Conservation (phyloP, 179 eudicot species). For the Actinidia arguta region DNA sequence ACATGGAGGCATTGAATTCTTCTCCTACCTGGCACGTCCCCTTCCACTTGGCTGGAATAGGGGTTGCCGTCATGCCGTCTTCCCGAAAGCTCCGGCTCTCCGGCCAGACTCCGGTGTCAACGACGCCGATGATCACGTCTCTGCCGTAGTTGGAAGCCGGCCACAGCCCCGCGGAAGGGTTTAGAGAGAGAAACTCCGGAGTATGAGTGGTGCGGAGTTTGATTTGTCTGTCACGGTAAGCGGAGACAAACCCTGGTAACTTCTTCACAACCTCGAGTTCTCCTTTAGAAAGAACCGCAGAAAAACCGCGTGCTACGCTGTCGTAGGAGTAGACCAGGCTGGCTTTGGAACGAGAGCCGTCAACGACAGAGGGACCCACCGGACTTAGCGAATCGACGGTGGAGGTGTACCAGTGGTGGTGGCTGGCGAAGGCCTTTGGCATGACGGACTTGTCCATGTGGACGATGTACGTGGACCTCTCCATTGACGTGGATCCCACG, state of each 20-base stretch:
- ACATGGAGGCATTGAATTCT: conserved; percentile 33
- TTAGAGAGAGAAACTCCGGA: conserved; percentile 38
- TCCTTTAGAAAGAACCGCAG: conserved; percentile 29
- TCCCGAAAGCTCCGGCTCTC: conserved; percentile 40
- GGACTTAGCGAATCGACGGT: conserved; percentile 43
- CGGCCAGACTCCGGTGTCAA: conserved; percentile 50
- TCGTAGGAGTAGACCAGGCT: conserved; percentile 33
- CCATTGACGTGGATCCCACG: too few relatives aligned
- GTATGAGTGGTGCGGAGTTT: conserved; percentile 43
- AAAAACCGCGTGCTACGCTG: conserved; percentile 36
- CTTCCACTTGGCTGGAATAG: conserved; percentile 37
- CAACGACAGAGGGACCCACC: not conserved
- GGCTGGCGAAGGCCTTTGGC: conserved; percentile 60
- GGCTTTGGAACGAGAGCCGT: not conserved
- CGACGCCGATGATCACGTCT: conserved; percentile 39
- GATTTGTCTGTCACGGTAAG: conserved; percentile 29
- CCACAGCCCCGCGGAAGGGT: conserved; percentile 38
- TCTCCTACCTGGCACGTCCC: conserved; percentile 38
- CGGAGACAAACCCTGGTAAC: conserved; percentile 34
- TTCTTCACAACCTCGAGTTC: conserved; percentile 31
- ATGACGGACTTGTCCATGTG: conserved; percentile 75
- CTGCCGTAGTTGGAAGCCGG: conserved; percentile 45
- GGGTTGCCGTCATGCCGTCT: conserved; percentile 35
- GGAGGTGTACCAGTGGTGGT: conserved; percentile 68
- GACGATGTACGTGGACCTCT: conserved; percentile 59